phyloP scores from a whole-genome alignment of 306 rosid species.

The Lagenaria siceraria region DNA sequence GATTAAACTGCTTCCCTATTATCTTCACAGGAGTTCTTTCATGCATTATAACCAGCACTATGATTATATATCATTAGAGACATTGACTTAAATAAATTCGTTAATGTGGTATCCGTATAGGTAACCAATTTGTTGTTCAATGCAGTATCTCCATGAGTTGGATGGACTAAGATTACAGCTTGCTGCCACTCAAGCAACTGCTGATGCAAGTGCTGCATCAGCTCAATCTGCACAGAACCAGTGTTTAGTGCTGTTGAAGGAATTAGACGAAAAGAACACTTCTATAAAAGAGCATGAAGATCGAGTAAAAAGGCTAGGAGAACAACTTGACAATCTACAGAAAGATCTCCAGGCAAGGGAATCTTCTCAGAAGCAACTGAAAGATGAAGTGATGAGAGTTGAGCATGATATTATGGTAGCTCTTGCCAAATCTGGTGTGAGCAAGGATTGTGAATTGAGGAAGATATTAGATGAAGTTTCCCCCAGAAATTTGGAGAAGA shows the following conservation, averaged over 20 bases:
- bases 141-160: slow-evolving; percentile 67
- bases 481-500: slow-evolving; percentile 70
- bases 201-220: slow-evolving; percentile 78
- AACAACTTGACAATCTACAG: slow-evolving; percentile 68
- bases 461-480: slow-evolving; percentile 74
- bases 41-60: not conserved
- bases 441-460: slow-evolving; percentile 64
- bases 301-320: slow-evolving; percentile 57
- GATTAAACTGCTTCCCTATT: not conserved
- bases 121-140: not conserved
- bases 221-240: slow-evolving; percentile 59
- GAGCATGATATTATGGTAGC: slow-evolving; percentile 79
- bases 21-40: not conserved
- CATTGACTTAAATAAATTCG: not conserved
- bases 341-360: slow-evolving; percentile 79
- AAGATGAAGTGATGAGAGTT: slow-evolving; percentile 66
- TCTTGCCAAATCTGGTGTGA: slow-evolving; percentile 44
- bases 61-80: not conserved
- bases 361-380: slow-evolving; percentile 82
- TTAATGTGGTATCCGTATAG: no score
- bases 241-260: slow-evolving; percentile 59
- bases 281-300: slow-evolving; percentile 73
- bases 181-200: slow-evolving; percentile 55
- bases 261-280: slow-evolving; percentile 53
- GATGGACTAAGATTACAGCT: slow-evolving; percentile 65